These are phyloP conservation scores for Hypoxylon sp. DNA, from an alignment of 2,329 filamentous ascomycete species.

Conservation along the genomic window DNA sequence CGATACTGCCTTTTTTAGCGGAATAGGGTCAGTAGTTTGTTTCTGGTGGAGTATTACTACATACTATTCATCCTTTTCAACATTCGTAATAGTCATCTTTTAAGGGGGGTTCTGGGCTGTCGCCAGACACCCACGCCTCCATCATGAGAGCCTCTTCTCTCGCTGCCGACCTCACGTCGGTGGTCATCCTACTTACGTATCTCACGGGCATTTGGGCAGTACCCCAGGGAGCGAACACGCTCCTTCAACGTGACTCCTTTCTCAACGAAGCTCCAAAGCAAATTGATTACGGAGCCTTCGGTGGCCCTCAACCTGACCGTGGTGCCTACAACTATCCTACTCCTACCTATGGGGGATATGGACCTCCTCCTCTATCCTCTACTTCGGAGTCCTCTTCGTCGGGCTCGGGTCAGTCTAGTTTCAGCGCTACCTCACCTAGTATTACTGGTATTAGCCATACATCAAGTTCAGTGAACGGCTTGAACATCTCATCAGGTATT, in stretches of 20 bases:
- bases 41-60: constrained; percentile 10
- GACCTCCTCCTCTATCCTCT: constrained; percentile 45
- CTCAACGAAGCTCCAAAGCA: constrained; percentile 21
- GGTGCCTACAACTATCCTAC: constrained; percentile 49
- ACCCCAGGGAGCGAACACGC: constrained; percentile 15
- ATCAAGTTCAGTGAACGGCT: constrained; percentile 14
- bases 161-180: constrained; percentile 55
- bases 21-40: constrained; percentile 7
- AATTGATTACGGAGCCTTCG: constrained; percentile 46
- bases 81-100: constrained; percentile 20
- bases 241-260: constrained; percentile 23
- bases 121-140: constrained; percentile 5
- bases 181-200: constrained; percentile 51
- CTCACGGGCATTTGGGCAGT: constrained; percentile 42
- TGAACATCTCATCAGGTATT: constrained; percentile 29
- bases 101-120: constrained; percentile 12
- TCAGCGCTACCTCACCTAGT: constrained; percentile 22
- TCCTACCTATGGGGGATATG: constrained; percentile 51
- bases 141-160: constrained; percentile 59
- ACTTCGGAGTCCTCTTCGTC: constrained; percentile 39
- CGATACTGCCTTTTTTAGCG: neutral
- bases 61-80: constrained; percentile 5
- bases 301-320: constrained; percentile 43
- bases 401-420: constrained; percentile 25
- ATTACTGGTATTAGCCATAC: constrained; percentile 12